These are phyloP conservation scores for Colletotrichum chlorophyti DNA, from an alignment of 2,329 filamentous ascomycete genomes.

Conservation along the genomic window DNA sequence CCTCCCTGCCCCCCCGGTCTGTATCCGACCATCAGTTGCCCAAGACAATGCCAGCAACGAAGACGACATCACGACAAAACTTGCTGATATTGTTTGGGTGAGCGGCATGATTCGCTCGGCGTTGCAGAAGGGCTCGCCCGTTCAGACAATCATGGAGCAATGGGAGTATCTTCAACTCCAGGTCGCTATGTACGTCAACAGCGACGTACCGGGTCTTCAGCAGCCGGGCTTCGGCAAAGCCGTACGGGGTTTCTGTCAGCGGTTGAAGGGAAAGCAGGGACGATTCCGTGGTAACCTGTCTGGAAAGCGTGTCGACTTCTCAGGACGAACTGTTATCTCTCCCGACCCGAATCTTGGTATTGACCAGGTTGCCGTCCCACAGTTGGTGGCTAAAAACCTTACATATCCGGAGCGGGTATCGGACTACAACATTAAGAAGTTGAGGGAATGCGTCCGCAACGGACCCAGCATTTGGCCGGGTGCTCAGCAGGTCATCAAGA, in stretches of 20 bases:
- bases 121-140: constrained; percentile 80
- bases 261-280: constrained; percentile 95
- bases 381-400: constrained; percentile 92
- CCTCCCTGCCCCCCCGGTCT: constrained; percentile 90
- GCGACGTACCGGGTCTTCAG: constrained; percentile 90
- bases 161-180: constrained; percentile 98
- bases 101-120: constrained; percentile 87
- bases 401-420: constrained; percentile 93
- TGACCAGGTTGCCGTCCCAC: constrained; percentile 90
- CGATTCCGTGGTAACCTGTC: constrained; percentile 96
- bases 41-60: constrained; percentile 95
- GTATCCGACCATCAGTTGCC: constrained; percentile 90
- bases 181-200: constrained; percentile 98
- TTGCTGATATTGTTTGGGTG: constrained; percentile 95
- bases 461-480: constrained; percentile 85
- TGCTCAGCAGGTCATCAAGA: constrained; percentile 79
- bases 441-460: constrained; percentile 76
- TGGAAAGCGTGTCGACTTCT: constrained; percentile 98
- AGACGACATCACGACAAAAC: constrained; percentile 94
- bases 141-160: constrained; percentile 94
- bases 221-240: constrained; percentile 87
- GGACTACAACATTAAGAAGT: constrained; percentile 82
- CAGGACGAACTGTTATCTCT: constrained; percentile 95
- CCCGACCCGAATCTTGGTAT: constrained; percentile 94
- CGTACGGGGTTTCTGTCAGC: constrained; percentile 92